Conservation (phyloP, 306 rosid species). For the Quercus suber region DNA sequence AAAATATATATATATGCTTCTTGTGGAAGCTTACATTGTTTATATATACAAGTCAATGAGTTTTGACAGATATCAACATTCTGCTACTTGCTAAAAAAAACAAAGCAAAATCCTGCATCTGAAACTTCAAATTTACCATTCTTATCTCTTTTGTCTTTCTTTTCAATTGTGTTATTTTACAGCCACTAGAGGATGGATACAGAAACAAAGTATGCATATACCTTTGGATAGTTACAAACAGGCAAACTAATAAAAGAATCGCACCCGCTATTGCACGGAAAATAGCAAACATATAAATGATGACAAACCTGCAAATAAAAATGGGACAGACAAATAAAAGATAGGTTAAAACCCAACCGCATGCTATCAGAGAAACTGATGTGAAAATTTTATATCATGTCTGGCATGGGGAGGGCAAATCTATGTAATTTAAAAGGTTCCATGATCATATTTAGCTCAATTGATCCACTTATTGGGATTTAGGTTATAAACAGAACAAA, state of each 20-base stretch:
- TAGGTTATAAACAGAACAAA: neutral
- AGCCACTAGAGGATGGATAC: constrained; percentile 40
- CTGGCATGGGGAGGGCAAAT: neutral
- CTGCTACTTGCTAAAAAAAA: constrained; percentile 36
- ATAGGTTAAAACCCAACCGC: neutral
- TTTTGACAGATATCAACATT: constrained; percentile 30
- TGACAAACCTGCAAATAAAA: constrained; percentile 50
- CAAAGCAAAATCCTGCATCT: constrained; percentile 43
- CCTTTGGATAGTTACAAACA: constrained; percentile 69
- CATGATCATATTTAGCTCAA: neutral
- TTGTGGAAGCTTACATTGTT: constrained; percentile 15
- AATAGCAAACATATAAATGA: constrained; percentile 23
- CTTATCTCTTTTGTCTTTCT: constrained; percentile 30
- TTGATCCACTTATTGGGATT: neutral
- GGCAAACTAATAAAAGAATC: constrained; percentile 85
- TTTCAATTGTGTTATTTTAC: constrained; percentile 55
- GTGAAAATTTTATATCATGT: neutral
- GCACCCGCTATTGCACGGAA: constrained; percentile 48
- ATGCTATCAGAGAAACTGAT: neutral
- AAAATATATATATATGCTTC: constrained; percentile 1
- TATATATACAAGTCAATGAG: constrained; percentile 23
- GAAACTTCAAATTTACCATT: constrained; percentile 30
- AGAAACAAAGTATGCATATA: constrained; percentile 51
- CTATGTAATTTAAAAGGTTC: neutral
- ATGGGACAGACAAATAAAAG: neutral